These are phyloP conservation scores for Ogataea trehaloabstinens DNA, from an alignment of 805 yeast genomes.

Conservation along the genomic window DNA sequence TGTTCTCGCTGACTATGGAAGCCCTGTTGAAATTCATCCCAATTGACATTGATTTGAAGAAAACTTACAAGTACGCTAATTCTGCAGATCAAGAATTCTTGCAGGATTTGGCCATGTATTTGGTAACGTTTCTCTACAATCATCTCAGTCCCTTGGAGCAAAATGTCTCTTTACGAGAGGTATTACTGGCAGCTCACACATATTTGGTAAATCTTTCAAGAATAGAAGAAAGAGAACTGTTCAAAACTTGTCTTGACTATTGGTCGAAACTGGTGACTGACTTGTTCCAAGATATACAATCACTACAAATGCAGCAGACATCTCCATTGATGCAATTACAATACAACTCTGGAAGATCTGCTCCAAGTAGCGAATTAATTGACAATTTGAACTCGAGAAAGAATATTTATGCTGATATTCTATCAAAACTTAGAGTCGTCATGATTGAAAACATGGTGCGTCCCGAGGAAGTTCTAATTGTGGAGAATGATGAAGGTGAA, in stretches of 20 bases:
- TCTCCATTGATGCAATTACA: conserved; percentile 74
- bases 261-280: conserved; percentile 87
- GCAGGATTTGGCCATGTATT: conserved; percentile 91
- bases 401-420: conserved; percentile 73
- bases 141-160: conserved; percentile 68
- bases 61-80: conserved; percentile 69
- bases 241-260: conserved; percentile 92
- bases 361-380: conserved; percentile 77
- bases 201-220: conserved; percentile 82
- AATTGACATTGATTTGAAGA: conserved; percentile 63
- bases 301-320: conserved; percentile 66
- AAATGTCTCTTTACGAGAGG: conserved; percentile 46
- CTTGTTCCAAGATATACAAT: conserved; percentile 82
- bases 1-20: conserved; percentile 73
- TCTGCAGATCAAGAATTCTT: conserved; percentile 88
- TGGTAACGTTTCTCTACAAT: conserved; percentile 77
- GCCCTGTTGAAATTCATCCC: conserved; percentile 71
- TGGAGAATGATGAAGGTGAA: conserved; percentile 98
- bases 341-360: conserved; percentile 59
- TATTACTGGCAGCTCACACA: conserved; percentile 70
- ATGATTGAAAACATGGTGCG: conserved; percentile 96
- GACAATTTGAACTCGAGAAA: conserved; percentile 82
- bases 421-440: conserved; percentile 84
- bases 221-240: conserved; percentile 93
- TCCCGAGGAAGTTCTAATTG: conserved; percentile 96